phyloP scores from a whole-genome alignment of 75 land plant species.

The Ceratopteris richardii region DNA sequence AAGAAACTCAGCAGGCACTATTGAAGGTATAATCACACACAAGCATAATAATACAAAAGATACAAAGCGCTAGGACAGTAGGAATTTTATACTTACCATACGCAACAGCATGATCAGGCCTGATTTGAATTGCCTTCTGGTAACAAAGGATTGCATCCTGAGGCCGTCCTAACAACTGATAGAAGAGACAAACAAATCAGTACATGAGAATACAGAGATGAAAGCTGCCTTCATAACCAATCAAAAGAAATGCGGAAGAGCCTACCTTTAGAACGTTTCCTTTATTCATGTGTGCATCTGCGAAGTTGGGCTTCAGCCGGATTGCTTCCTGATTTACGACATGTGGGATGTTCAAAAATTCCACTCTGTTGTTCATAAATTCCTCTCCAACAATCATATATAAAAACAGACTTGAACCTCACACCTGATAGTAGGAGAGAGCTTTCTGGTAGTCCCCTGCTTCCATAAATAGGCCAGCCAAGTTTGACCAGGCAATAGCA shows the following conservation, averaged over 20 bases:
- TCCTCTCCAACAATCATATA: not conserved
- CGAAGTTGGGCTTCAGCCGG: constrained; percentile 67
- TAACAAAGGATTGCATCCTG: constrained; percentile 92
- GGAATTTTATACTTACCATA: constrained; percentile 53
- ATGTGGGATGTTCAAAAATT: no score
- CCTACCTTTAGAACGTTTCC: constrained; percentile 94
- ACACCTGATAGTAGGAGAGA: constrained; percentile 75
- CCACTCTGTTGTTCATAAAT: not conserved
- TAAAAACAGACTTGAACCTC: not conserved
- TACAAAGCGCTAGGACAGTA: not conserved
- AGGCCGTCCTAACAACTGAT: constrained; percentile 81
- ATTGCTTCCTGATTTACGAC: constrained; percentile 96
- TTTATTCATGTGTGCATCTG: constrained; percentile 82
- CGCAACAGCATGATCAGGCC: constrained; percentile 84
- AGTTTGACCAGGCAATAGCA: constrained; percentile 99
- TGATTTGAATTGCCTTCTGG: constrained; percentile 65
- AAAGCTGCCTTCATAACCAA: not conserved
- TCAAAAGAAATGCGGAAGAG: not conserved
- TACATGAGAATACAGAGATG: no score
- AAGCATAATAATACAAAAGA: not conserved
- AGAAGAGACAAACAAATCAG: constrained; percentile 18
- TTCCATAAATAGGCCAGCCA: constrained; percentile 92
- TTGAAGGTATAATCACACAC: not conserved
- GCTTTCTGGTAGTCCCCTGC: constrained; percentile 81
- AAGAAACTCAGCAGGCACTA: not conserved